These are phyloP conservation scores for Eucalyptus virginea DNA, from an alignment of 345 rosid species.

Conservation along the genomic window DNA sequence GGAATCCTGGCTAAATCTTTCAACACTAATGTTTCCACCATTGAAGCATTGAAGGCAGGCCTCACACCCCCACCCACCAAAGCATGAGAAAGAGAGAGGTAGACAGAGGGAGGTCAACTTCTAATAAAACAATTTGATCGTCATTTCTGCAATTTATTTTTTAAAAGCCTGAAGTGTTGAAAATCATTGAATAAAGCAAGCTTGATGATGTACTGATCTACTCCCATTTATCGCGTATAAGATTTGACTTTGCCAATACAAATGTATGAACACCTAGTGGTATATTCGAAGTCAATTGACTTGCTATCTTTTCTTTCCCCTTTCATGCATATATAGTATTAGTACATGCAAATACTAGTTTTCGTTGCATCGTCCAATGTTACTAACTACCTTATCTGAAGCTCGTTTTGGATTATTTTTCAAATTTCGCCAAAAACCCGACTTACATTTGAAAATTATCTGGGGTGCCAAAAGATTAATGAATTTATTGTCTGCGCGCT, in stretches of 20 bases:
- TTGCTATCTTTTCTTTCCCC: background rate
- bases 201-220: background rate
- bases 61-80: background rate
- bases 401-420: background rate
- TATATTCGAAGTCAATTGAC: background rate
- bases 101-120: background rate
- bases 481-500: background rate
- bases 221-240: background rate
- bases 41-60: background rate
- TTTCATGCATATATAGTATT: too few species aligned
- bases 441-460: background rate
- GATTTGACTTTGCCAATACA: background rate
- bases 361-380: background rate
- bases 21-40: background rate
- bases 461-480: background rate
- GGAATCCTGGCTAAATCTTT: conserved; percentile 9
- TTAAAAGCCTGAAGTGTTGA: background rate
- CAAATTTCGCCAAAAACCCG: background rate
- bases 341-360: background rate
- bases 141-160: background rate
- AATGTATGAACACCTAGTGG: background rate
- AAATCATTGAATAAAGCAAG: background rate
- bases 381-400: background rate
- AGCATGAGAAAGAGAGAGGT: background rate
- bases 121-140: background rate